Evolutionary conservation across 495 filamentous ascomycete genomes (phyloP), one percentile per base, ranked within the genome.

Genomic region (Lasiosphaeria hispida): DNA sequence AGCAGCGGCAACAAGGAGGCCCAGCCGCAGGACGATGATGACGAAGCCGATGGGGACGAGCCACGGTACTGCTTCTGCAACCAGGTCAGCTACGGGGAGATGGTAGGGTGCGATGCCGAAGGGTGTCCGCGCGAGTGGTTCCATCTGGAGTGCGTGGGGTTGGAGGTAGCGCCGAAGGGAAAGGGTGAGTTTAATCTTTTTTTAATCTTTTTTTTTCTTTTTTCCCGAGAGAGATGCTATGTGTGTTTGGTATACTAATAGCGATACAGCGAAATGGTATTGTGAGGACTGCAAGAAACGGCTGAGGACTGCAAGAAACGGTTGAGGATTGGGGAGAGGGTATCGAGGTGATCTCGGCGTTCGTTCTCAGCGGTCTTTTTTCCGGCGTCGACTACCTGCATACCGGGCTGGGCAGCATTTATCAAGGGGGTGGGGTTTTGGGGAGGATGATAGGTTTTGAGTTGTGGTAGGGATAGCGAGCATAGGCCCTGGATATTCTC

Each of bases 71-170:
- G 94, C 72, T 90, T 91, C 72, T 98, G 94, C 70, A 89, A 97
- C 61, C 83, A 87, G 58, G 85, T 96, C 35, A 94, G 89, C 65
- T 98, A 96, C 66, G 94, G 94, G 17, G 90, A 96, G 74, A 98
- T 98, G 94, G 89, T 98, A 13, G 94, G 87, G n/a, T 98, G 94
- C 62, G 94, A 98, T 67, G 89, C 87, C 43, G 89, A 93, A 49
- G 81, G 80, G 23, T 98, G 94, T 74, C 82, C 86, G 59, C 81
- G 84, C 60, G 93, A 97, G 74, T 98, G 94, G 94, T 98, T 97
- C 76, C 94, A 98, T 80, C 69, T 98, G 41, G 86, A 85, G 39
- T 98, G 94, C 71, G 92, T 96, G 14, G 92, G 91, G 53, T 68
- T 98, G 70, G 89, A 85, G 50, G 89, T 88, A 64, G 88, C 92